Evolutionary conservation across 2,329 filamentous ascomycete genomes (phyloP).

Genomic region (Diaporthe helianthi): DNA sequence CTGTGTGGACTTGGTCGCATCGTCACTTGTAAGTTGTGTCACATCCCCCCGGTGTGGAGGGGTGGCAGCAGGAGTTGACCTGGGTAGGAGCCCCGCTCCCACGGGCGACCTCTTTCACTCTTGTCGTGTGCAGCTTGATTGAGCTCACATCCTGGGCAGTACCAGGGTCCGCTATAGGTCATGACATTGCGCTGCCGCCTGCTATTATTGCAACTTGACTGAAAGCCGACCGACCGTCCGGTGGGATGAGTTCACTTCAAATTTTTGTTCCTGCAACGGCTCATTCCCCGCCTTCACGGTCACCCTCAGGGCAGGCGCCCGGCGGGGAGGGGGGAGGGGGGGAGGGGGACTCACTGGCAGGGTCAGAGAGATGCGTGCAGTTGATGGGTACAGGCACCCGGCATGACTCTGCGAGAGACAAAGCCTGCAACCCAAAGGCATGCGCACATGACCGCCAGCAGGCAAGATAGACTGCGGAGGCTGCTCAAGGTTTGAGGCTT

Average conservation of each 20-base stretch:
- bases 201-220: conserved; percentile 19
- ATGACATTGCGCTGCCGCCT: conserved; percentile 7
- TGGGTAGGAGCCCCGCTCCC: conserved; percentile 16
- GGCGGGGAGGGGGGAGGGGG: background rate
- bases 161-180: conserved; percentile 20
- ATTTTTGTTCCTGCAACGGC: conserved; percentile 12
- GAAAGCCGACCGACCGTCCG: conserved; percentile 16
- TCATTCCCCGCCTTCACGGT: conserved; percentile 9
- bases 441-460: background rate
- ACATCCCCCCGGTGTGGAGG: conserved; percentile 13
- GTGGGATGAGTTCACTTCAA: conserved; percentile 21
- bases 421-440: background rate
- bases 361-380: background rate
- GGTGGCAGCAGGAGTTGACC: conserved; percentile 10
- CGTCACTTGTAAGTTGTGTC: conserved; percentile 16
- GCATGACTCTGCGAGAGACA: background rate
- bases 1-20: conserved; percentile 15
- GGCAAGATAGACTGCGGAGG: background rate
- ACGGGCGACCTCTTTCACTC: conserved; percentile 19
- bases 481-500: conserved; percentile 19
- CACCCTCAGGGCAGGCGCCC: background rate
- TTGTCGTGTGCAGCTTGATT: conserved; percentile 24
- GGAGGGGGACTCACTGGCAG: background rate
- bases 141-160: conserved; percentile 17
- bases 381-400: conserved; percentile 8